These are phyloP conservation scores for Lagenaria siceraria DNA, from an alignment of 306 rosid genomes.

Conservation along the genomic window DNA sequence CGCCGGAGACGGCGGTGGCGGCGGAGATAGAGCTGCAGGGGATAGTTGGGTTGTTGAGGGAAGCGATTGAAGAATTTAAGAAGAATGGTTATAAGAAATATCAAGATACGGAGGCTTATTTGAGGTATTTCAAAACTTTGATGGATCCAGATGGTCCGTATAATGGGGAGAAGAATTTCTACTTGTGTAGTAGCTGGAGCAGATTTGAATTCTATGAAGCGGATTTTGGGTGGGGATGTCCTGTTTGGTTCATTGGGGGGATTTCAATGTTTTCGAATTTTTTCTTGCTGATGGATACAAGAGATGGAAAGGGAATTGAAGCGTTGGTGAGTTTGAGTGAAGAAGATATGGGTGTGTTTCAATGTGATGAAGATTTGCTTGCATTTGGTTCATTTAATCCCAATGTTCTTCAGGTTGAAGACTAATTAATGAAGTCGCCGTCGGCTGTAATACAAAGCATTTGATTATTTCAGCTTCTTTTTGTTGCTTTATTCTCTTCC, in stretches of 20 bases:
- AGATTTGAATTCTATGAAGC: conserved; percentile 23
- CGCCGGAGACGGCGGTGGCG: background rate
- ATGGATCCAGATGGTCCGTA: conserved; percentile 9
- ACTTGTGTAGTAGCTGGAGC: conserved; percentile 37
- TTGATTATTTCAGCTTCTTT: too few relatives aligned
- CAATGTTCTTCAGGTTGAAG: too few relatives aligned
- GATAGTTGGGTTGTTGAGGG: conserved; percentile 13
- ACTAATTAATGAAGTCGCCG: too few relatives aligned
- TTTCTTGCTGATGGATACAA: background rate
- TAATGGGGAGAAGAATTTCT: background rate
- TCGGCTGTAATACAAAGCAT: too few relatives aligned
- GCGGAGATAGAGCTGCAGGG: background rate
- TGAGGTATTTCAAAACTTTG: background rate
- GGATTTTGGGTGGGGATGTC: conserved; percentile 31
- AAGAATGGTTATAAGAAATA: conserved; percentile 5
- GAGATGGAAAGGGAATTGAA: conserved; percentile 7
- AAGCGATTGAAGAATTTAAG: conserved; percentile 9
- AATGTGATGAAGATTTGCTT: background rate
- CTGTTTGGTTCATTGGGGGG: conserved; percentile 19
- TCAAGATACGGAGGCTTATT: conserved; percentile 3
- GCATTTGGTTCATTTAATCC: background rate
- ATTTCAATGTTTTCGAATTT: conserved; percentile 12
- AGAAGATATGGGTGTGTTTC: background rate
- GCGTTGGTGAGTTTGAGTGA: background rate
- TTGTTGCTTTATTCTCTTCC: too few relatives aligned